Evolutionary conservation across 2,329 filamentous ascomycete genomes (phyloP).

Genomic region (Fusarium sp.): DNA sequence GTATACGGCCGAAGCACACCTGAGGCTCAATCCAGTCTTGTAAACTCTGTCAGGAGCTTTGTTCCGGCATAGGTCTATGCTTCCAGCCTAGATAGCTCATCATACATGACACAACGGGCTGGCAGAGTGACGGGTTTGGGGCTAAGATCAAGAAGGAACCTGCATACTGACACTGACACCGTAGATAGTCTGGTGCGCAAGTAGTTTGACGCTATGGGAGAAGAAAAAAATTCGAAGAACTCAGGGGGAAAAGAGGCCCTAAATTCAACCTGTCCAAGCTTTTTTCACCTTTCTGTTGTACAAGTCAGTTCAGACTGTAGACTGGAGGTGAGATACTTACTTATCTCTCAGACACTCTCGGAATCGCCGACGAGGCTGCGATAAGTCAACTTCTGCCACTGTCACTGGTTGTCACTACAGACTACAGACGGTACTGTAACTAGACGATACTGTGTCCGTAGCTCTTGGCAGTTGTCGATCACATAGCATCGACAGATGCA

Average conservation of each 20-base stretch:
- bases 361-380: slow-evolving; percentile 33
- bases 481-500: slow-evolving; percentile 24
- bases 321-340: background rate
- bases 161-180: slow-evolving; percentile 28
- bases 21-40: slow-evolving; percentile 21
- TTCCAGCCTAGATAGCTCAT: slow-evolving; percentile 27
- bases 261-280: slow-evolving; percentile 3
- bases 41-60: slow-evolving; percentile 18
- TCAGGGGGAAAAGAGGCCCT: slow-evolving; percentile 27
- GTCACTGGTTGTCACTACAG: background rate
- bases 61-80: slow-evolving; percentile 25
- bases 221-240: slow-evolving; percentile 21
- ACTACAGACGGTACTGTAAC: background rate
- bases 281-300: slow-evolving; percentile 6
- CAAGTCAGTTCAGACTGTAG: slow-evolving; percentile 1
- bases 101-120: slow-evolving; percentile 22
- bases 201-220: slow-evolving; percentile 30
- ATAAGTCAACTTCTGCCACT: slow-evolving; percentile 14
- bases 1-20: slow-evolving; percentile 23
- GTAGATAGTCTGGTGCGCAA: slow-evolving; percentile 19
- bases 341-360: slow-evolving; percentile 19
- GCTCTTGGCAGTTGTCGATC: slow-evolving; percentile 16
- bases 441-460: background rate
- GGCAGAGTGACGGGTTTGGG: slow-evolving; percentile 30
- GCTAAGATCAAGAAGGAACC: slow-evolving; percentile 38